A percentile compares a stretch with the other conserved stretches of the same genome.
These are phyloP conservation scores for Fusarium falciforme DNA, from an alignment of 2,329 filamentous ascomycete species.

Conservation along the genomic window DNA sequence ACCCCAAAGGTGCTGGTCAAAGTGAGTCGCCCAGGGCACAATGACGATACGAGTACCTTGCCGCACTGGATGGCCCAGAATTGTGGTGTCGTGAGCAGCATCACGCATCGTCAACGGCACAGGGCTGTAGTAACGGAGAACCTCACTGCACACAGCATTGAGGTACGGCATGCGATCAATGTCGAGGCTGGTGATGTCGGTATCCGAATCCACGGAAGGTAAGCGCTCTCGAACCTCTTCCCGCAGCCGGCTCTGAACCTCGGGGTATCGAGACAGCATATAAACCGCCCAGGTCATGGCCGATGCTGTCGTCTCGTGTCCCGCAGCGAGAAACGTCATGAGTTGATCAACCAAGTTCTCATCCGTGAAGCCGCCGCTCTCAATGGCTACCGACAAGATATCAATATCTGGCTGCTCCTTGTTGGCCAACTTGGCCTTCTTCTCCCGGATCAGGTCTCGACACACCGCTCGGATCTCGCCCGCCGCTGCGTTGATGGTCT, in stretches of 20 bases:
- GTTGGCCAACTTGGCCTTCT: constrained; percentile 66
- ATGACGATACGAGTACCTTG: constrained; percentile 78
- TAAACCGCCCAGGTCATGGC: constrained; percentile 82
- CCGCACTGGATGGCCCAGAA: constrained; percentile 74
- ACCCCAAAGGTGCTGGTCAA: constrained; percentile 78
- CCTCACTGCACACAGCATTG: constrained; percentile 82
- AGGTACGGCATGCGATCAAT: constrained; percentile 84
- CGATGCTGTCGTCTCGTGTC: constrained; percentile 82
- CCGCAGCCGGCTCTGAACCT: constrained; percentile 74
- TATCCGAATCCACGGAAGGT: constrained; percentile 57
- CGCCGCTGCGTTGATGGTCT: constrained; percentile 68
- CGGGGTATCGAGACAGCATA: constrained; percentile 72
- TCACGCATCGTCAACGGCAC: constrained; percentile 78
- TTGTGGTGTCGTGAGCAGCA: constrained; percentile 71
- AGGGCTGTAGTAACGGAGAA: constrained; percentile 78
- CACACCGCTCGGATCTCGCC: constrained; percentile 73
- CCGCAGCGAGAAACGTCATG: constrained; percentile 89
- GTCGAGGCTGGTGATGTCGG: constrained; percentile 56
- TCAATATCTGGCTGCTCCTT: constrained; percentile 69
- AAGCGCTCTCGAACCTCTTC: constrained; percentile 73
- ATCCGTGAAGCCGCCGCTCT: constrained; percentile 80
- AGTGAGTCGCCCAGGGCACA: constrained; percentile 75
- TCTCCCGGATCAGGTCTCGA: constrained; percentile 75
- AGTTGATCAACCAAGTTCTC: constrained; percentile 87
- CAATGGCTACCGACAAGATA: constrained; percentile 83